Evolutionary conservation across 331 rosid genomes (phyloP), one percentile per base, ranked within the genome.

Genomic region (Prunus yedoensis): DNA sequence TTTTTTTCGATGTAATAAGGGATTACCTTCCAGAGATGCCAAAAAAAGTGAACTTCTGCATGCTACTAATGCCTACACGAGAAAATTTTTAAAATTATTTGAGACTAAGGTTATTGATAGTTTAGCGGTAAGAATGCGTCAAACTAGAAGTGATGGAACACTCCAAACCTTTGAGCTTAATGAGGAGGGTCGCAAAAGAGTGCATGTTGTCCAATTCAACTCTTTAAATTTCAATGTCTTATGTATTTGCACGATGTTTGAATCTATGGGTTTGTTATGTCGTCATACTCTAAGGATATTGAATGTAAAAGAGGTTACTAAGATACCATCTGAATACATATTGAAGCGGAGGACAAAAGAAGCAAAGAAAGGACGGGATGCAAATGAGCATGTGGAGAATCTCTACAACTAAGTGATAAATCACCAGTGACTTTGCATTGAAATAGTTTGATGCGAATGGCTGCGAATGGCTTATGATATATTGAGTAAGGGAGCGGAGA

Each of bases 181-280:
- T 4, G 0, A 35, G 30, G 75, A 71, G 20, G 35, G 35, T 20
- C 38, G 8, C 8, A 20, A 20, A n/a, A 35, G 6, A 7, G 17
- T 11, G 10, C 21, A 21, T 13, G 2, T 21, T 4, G 51, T 23
- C 23, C 23, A 23, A 38, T 1, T 71, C 0, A 8, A 71, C 20
- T 12, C 52, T 5, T 21, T 8, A 9, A 13, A 17, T 16, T 10
- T 5, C 60, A 17, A 9, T 1, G 4, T 51, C 5, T 23, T 51
- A 2, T 71, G 21, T 54, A 71, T 52, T 21, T 71, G 21, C 14
- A 71, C 54, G 13, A 32, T 35, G 35, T 71, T 53, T 53, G 75
- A 71, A 35, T 71, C 65, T 0, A 32, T 71, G 51, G 8, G 65
- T 4, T 11, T 54, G 20, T 32, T 71, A 6, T 54, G 75, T 21